Evolutionary conservation across 2,329 filamentous ascomycete genomes (phyloP), one percentile per base, ranked within the genome.

Genomic region (Hypoxylon sp.): DNA sequence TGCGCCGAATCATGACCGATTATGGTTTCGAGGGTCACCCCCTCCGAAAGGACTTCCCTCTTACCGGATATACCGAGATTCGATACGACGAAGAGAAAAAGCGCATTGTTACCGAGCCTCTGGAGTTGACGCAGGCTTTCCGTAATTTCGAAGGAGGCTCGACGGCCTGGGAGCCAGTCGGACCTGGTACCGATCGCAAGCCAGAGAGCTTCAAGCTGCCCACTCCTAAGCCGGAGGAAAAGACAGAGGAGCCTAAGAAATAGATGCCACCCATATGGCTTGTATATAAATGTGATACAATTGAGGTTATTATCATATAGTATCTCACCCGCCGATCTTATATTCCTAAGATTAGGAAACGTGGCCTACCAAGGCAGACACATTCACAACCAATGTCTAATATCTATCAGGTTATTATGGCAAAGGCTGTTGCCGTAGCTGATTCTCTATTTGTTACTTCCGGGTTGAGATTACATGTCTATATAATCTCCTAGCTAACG

Each of bases 71-170:
- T 85, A 99, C 96, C 34, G 97, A 99, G 85, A 91, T 99, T 74
- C 89, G 96, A 78, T 99, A 97, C 79, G 96, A 99, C 74, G 96
- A 99, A 84, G 97, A 99, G 87, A 99, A 98, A 92, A 99, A 99
- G 90, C 90, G 96, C 69, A 98, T 99, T 79, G 95, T 99, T 67
- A 95, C 97, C 32, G 97, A 99, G 86, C 96, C 97, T 43, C 86
- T 99, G 53, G 96, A 99, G 85, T 88, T 99, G 82, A 98, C 96
- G 13, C 96, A 99, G 83, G 96, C 97, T 6, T 99, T 97, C 90
- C 90, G 96, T 75, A 98, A 99, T 85, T 99, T 99, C 78, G 94
- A 98, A 83, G 94, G 94, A 68, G 93, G 94, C 62, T 90, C 89
- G 50, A 89, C 90, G 71, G 87, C 87, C 13, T 90, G 88, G 89